These are phyloP conservation scores for Bipolaris bicolor DNA, from an alignment of 2,329 filamentous ascomycete genomes.

Conservation along the genomic window DNA sequence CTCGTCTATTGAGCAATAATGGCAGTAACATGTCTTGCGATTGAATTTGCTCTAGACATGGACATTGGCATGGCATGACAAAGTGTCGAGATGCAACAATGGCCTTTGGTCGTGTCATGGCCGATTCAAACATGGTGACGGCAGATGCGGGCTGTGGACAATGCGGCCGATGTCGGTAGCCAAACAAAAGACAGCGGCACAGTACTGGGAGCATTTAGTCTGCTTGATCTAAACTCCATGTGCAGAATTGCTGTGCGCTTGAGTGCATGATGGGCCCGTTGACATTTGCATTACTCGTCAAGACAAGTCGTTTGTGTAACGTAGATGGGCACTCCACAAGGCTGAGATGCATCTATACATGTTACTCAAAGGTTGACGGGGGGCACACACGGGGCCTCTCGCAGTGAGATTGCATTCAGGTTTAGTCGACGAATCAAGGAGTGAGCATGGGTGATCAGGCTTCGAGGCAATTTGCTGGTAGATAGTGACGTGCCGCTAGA, in stretches of 20 bases:
- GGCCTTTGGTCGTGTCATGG: not conserved
- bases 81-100: not conserved
- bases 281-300: slow-evolving; percentile 20
- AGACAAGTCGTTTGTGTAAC: slow-evolving; percentile 23
- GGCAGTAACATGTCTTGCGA: not conserved
- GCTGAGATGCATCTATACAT: slow-evolving; percentile 19
- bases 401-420: slow-evolving; percentile 10
- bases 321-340: slow-evolving; percentile 16
- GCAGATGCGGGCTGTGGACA: slow-evolving; percentile 21
- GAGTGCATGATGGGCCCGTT: slow-evolving; percentile 19
- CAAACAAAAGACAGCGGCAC: slow-evolving; percentile 17
- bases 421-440: slow-evolving; percentile 3
- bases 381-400: not conserved
- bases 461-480: slow-evolving; percentile 8
- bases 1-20: not conserved
- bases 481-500: slow-evolving; percentile 18
- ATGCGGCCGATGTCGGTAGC: slow-evolving; percentile 36
- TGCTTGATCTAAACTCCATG: not conserved
- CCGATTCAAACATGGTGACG: slow-evolving; percentile 26
- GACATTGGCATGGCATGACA: slow-evolving; percentile 1
- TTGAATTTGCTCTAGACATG: not conserved
- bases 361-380: slow-evolving; percentile 6
- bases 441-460: slow-evolving; percentile 1
- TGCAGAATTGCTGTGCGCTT: slow-evolving; percentile 16
- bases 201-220: slow-evolving; percentile 4